Conservation (phyloP, 2,329 filamentous ascomycete species). For the Trichoderma lentiforme region DNA sequence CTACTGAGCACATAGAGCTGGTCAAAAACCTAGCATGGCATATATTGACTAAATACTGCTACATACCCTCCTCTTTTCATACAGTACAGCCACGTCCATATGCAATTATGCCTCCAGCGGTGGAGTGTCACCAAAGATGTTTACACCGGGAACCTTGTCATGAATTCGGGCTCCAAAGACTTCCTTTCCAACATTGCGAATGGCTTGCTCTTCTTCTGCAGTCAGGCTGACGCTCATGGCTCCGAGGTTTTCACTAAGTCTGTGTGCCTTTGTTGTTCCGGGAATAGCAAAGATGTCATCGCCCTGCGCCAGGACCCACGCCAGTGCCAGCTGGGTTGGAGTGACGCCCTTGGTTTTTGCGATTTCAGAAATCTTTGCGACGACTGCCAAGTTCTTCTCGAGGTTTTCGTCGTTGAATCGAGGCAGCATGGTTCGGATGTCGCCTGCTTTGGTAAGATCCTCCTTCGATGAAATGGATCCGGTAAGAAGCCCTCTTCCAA, state of each 20-base stretch:
- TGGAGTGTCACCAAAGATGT: slow-evolving; percentile 1
- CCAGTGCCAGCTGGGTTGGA: slow-evolving; percentile 56
- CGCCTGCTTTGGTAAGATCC: slow-evolving; percentile 40
- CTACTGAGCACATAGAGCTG: neutral
- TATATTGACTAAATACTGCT: neutral
- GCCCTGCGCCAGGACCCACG: slow-evolving; percentile 61
- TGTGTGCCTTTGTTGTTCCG: slow-evolving; percentile 44
- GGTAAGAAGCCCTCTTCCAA: slow-evolving; percentile 57
- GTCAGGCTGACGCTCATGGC: neutral
- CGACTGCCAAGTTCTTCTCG: slow-evolving; percentile 50
- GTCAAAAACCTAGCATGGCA: neutral
- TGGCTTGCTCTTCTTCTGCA: neutral
- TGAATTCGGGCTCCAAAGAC: neutral
- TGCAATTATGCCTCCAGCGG: neutral
- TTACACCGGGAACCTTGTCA: neutral
- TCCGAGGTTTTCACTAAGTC: neutral
- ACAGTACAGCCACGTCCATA: neutral
- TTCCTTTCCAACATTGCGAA: slow-evolving; percentile 1
- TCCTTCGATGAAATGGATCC: slow-evolving; percentile 44
- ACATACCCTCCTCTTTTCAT: neutral
- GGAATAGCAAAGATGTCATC: slow-evolving; percentile 59
- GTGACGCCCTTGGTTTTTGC: slow-evolving; percentile 54
- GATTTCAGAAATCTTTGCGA: slow-evolving; percentile 46
- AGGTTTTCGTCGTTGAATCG: slow-evolving; percentile 24
- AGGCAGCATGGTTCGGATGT: slow-evolving; percentile 36